A percentile compares a stretch with the other conserved stretches of the same genome.
phyloP scores from a whole-genome alignment of 495 filamentous ascomycete species.

The Parathielavia appendiculata region DNA sequence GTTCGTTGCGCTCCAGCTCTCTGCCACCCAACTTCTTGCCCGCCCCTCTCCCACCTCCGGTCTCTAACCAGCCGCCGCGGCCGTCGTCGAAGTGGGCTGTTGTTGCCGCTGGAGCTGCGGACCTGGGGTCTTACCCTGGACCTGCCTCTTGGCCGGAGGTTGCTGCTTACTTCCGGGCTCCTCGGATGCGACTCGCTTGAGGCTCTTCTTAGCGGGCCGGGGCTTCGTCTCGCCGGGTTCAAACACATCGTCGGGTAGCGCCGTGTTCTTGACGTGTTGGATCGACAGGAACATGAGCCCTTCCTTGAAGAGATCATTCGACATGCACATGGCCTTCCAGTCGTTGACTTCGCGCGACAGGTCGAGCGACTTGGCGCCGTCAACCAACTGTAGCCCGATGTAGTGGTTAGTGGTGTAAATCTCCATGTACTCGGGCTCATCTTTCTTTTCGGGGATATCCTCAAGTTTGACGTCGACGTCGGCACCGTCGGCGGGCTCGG shows the following conservation, averaged over 20 bases:
- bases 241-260: constrained; percentile 87
- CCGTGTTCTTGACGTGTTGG: constrained; percentile 71
- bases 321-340: constrained; percentile 66
- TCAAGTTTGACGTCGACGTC: constrained; percentile 21
- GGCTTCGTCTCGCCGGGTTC: constrained; percentile 71
- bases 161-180: constrained; percentile 1
- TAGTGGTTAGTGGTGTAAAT: constrained; percentile 35
- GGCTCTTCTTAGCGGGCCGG: constrained; percentile 51
- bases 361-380: constrained; percentile 55
- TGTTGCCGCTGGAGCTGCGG: constrained; percentile 1
- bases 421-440: constrained; percentile 17
- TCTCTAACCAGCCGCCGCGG: constrained; percentile 1
- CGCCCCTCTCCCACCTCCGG: not conserved
- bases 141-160: constrained; percentile 10
- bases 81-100: not conserved
- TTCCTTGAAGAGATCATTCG: constrained; percentile 58
- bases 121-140: not conserved
- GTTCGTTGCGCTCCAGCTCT: not conserved
- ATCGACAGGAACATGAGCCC: constrained; percentile 59
- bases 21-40: not conserved
- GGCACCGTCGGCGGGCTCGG: constrained; percentile 11
- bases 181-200: constrained; percentile 30
- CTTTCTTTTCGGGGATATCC: constrained; percentile 24
- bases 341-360: constrained; percentile 67
- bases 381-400: constrained; percentile 32